Base-by-base conservation (phyloP, 225 moss, liverwort and hornwort species). In the Pseudisothecium myosuroides region DNA sequence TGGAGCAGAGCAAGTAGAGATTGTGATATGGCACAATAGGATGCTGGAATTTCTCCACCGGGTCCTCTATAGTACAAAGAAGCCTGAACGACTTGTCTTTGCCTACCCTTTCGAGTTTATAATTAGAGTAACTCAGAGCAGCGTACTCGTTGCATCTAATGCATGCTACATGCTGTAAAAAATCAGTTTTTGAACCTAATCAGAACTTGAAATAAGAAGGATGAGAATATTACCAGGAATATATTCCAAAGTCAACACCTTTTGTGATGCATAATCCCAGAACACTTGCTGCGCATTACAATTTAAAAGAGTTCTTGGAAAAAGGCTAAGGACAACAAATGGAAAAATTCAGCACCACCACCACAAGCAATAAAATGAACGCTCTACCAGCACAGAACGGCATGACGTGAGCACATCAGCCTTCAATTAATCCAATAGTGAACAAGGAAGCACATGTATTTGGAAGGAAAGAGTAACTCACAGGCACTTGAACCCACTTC, bases 181-280 rank as follows among this genome's bases (percentile, higher is more conserved):
- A 67, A 68, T 28, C 52, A 52, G 16, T 84, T 89, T 36, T 9
- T 6, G 8, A 67, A 84, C 24, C 56, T 87, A 52, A 37, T 24
- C 68, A 87, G 64, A 56, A 5, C 24, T 62, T 83, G 34, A 67
- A 64, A 83, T 49, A 76, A 80, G 80, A 81, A 91, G 80, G 52
- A 67, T 67, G 47, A 88, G 60, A 79, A 68, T 14, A 47, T 60
- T 95, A 99, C 99, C 99, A 34, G 99, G 99, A 73, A 94, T 71
- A 82, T 99, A 99, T 85, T 99, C 99, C 89, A 99, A 91, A n/a
- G 97, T 97, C 86, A 99, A 93, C 85, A 99, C 99, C 91, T 95
- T 96, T 69, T 91, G 89, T 67, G 99, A 95, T 54, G 84, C 91
- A 80, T 96, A 99, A 83, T 99, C 99, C 99, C 99, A 99, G 66